Evolutionary conservation across 441 rosid species (phyloP).

Genomic region (Euphorbia neoarborescens): DNA sequence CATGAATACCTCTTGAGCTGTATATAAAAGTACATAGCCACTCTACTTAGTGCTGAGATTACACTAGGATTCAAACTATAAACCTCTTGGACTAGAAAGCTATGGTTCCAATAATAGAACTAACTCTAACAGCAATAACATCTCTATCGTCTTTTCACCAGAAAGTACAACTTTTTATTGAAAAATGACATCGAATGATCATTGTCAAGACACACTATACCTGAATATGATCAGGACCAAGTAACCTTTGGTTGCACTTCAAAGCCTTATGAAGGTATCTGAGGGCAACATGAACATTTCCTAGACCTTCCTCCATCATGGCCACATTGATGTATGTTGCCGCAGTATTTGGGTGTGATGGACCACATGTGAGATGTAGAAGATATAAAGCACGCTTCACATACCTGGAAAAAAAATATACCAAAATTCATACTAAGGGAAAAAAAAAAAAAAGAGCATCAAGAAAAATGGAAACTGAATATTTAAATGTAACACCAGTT

Average conservation of each 20-base stretch:
- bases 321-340: conserved; percentile 71
- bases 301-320: conserved; percentile 78
- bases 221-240: conserved; percentile 70
- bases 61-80: not conserved
- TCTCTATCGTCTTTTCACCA: not conserved
- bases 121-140: not conserved
- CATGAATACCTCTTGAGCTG: not conserved
- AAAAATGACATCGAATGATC: conserved; percentile 4
- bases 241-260: conserved; percentile 57
- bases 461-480: conserved; percentile 5
- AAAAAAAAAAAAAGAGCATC: conserved; percentile 3
- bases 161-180: not conserved
- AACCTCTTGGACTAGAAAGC: not conserved
- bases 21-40: not conserved
- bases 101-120: not conserved
- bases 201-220: conserved; percentile 23
- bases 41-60: not conserved
- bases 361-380: conserved; percentile 59
- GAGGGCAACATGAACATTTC: conserved; percentile 64
- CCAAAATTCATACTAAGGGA: conserved; percentile 8
- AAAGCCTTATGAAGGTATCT: conserved; percentile 66
- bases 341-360: conserved; percentile 67
- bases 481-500: not conserved
- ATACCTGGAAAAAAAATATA: conserved; percentile 37
- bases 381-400: conserved; percentile 65